Evolutionary conservation across 1,284 basidiomycete genomes (phyloP).

Genomic region (Cryptococcus sp.): DNA sequence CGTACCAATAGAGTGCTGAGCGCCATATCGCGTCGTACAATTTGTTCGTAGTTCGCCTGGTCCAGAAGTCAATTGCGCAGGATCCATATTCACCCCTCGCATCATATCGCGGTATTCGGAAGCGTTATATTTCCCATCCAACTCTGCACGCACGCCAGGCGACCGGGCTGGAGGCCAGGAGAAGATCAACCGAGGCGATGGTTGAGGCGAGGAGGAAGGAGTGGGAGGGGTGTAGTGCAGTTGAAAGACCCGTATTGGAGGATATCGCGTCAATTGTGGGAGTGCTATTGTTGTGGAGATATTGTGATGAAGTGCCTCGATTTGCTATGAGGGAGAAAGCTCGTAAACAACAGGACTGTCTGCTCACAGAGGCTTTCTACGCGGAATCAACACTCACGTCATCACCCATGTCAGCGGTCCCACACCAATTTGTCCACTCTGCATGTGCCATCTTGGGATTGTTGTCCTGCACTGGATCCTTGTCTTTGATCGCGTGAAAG

Average conservation of each 20-base stretch:
- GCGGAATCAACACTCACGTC: slow-evolving; percentile 42
- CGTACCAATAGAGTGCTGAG: slow-evolving; percentile 66
- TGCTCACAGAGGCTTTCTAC: neutral
- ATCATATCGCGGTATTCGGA: slow-evolving; percentile 80
- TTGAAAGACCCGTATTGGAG: slow-evolving; percentile 51
- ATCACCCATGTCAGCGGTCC: slow-evolving; percentile 60
- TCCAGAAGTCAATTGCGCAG: slow-evolving; percentile 53
- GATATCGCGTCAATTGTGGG: slow-evolving; percentile 31
- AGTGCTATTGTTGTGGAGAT: slow-evolving; percentile 29
- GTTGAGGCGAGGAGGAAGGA: slow-evolving; percentile 21
- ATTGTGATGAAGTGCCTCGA: slow-evolving; percentile 36
- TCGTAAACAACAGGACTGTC: neutral
- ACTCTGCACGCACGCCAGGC: slow-evolving; percentile 20
- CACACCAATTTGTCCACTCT: slow-evolving; percentile 93
- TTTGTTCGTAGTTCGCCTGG: slow-evolving; percentile 77
- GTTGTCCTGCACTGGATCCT: slow-evolving; percentile 69
- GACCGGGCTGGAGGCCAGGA: slow-evolving; percentile 74
- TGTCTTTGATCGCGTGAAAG: slow-evolving; percentile 75
- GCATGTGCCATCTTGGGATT: slow-evolving; percentile 70
- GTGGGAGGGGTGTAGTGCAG: slow-evolving; percentile 38
- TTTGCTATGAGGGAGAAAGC: slow-evolving; percentile 23
- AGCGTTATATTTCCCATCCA: slow-evolving; percentile 67
- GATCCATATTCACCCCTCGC: slow-evolving; percentile 69
- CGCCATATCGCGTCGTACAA: slow-evolving; percentile 88
- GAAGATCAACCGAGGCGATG: slow-evolving; percentile 61